Percentiles rank a stretch among this genome's conserved stretches.
phyloP scores from a whole-genome alignment of 2,329 filamentous ascomycete species.

The Xylariaceae sp. region DNA sequence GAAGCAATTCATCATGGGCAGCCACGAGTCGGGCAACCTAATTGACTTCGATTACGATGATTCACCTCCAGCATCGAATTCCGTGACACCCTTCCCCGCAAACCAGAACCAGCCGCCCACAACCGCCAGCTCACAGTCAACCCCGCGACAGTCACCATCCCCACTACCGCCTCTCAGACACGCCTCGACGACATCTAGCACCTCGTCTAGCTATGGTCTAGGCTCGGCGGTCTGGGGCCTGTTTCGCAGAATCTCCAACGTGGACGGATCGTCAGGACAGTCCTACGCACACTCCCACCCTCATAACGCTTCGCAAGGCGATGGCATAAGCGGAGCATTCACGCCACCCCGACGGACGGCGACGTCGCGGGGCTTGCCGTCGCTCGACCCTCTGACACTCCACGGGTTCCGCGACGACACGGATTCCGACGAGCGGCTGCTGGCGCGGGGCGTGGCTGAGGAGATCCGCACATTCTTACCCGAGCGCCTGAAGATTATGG shows the following conservation, averaged over 20 bases:
- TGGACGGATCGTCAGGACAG: constrained; percentile 30
- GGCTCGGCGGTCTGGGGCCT: constrained; percentile 45
- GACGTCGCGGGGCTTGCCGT: constrained; percentile 66
- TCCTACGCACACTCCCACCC: not conserved
- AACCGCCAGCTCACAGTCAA: not conserved
- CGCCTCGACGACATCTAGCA: constrained; percentile 6
- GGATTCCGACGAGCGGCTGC: constrained; percentile 54
- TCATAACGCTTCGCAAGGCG: constrained; percentile 27
- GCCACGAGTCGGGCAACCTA: constrained; percentile 26
- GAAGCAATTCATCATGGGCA: constrained; percentile 19
- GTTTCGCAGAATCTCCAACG: constrained; percentile 60
- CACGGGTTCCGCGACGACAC: constrained; percentile 60
- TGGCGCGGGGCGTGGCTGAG: constrained; percentile 72
- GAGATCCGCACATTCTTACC: constrained; percentile 89
- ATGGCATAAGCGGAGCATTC: constrained; percentile 55
- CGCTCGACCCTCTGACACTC: constrained; percentile 73
- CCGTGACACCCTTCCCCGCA: constrained; percentile 22
- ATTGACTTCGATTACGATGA: constrained; percentile 27
- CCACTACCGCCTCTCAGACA: constrained; percentile 12
- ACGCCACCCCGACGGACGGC: constrained; percentile 30
- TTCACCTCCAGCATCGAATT: constrained; percentile 25
- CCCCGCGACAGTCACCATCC: constrained; percentile 1
- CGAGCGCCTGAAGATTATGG: constrained; percentile 76
- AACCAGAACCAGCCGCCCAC: constrained; percentile 9
- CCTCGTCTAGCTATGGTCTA: constrained; percentile 22